These are phyloP conservation scores for Lineolata rhizophorae DNA, from an alignment of 495 filamentous ascomycete species.

Conservation along the genomic window DNA sequence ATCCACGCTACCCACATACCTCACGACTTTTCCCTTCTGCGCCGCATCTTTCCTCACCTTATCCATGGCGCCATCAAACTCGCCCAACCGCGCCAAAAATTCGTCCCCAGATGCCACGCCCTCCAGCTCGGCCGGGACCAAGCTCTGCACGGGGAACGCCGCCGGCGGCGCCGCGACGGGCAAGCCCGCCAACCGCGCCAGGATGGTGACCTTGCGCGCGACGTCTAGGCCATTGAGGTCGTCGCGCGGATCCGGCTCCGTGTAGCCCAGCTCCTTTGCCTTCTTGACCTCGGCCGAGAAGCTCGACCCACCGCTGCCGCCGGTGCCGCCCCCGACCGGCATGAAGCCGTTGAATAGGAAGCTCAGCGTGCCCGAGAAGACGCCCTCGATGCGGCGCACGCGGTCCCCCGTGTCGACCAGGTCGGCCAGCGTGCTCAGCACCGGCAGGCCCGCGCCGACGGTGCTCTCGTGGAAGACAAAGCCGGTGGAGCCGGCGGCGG, in stretches of 20 bases:
- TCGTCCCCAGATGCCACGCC: slow-evolving; percentile 49
- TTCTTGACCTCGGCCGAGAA: slow-evolving; percentile 78
- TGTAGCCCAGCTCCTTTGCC: slow-evolving; percentile 88
- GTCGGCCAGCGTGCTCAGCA: slow-evolving; percentile 78
- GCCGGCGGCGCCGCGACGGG: slow-evolving; percentile 54
- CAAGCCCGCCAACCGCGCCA: slow-evolving; percentile 64
- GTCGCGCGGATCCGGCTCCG: slow-evolving; percentile 88
- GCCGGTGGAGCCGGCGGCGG: slow-evolving; percentile 30
- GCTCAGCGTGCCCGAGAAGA: slow-evolving; percentile 89
- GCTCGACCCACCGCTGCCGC: no score
- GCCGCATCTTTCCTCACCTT: slow-evolving; percentile 54
- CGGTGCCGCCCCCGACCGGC: slow-evolving; percentile 17
- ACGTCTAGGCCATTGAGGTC: slow-evolving; percentile 94
- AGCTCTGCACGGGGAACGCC: slow-evolving; percentile 71
- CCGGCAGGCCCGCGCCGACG: slow-evolving; percentile 76
- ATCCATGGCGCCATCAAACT: slow-evolving; percentile 71
- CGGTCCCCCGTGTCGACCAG: slow-evolving; percentile 76
- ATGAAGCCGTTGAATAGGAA: slow-evolving; percentile 95
- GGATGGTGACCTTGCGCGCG: slow-evolving; percentile 86
- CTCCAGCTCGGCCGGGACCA: slow-evolving; percentile 72
- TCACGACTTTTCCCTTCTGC: slow-evolving; percentile 71
- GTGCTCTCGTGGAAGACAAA: slow-evolving; percentile 84
- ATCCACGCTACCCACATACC: slow-evolving; percentile 88
- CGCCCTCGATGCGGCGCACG: slow-evolving; percentile 75
- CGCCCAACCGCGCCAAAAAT: slow-evolving; percentile 54